phyloP scores from a whole-genome alignment of 805 yeast species.

The Wilhelminamyces savonicus region DNA sequence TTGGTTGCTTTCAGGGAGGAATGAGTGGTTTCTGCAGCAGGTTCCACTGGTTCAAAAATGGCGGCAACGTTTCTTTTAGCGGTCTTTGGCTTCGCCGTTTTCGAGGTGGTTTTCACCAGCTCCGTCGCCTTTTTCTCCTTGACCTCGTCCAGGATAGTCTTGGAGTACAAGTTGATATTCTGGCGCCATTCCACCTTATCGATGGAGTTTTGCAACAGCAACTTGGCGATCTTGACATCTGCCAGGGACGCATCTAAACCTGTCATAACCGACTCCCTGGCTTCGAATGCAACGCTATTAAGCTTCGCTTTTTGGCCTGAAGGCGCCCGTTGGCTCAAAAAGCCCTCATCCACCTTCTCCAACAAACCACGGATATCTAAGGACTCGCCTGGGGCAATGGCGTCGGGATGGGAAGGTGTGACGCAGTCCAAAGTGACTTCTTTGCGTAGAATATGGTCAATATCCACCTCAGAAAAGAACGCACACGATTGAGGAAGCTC shows the following conservation, averaged over 20 bases:
- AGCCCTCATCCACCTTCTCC: conserved; percentile 18
- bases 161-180: conserved; percentile 10
- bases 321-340: too few species aligned
- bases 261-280: conserved; percentile 10
- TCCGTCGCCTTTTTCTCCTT: conserved; percentile 1
- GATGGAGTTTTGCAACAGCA: conserved; percentile 22
- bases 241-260: conserved; percentile 10
- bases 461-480: conserved; percentile 88
- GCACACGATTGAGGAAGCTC: conserved; percentile 95
- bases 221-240: conserved; percentile 13
- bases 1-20: too few species aligned
- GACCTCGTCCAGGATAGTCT: conserved; percentile 3
- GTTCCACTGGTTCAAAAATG: too few species aligned
- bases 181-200: conserved; percentile 20
- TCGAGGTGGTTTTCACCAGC: too few species aligned
- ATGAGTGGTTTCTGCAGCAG: too few species aligned
- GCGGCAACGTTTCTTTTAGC: conserved; percentile 5
- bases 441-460: conserved; percentile 81
- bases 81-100: too few species aligned
- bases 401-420: conserved; percentile 74
- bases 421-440: conserved; percentile 90
- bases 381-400: conserved; percentile 73
- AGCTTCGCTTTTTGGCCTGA: conserved; percentile 5
- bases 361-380: conserved; percentile 53
- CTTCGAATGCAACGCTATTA: conserved; percentile 4